Evolutionary conservation across 1,284 basidiomycete species (phyloP).

Genomic region (Cryptococcus sp.): DNA sequence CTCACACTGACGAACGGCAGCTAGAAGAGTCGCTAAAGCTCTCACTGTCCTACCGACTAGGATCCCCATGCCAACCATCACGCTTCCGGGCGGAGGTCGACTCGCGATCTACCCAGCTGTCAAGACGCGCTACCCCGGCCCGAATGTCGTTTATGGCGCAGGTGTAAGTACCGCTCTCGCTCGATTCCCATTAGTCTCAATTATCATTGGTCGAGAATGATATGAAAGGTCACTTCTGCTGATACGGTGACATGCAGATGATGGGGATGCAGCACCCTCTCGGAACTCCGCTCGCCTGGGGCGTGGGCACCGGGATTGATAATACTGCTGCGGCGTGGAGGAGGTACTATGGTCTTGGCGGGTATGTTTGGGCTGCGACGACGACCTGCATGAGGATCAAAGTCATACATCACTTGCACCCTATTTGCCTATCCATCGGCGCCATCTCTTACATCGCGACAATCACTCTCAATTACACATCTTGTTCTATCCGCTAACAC

Average conservation of each 20-base stretch:
- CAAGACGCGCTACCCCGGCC: slow-evolving; percentile 35
- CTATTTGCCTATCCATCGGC: not conserved
- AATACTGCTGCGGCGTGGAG: slow-evolving; percentile 44
- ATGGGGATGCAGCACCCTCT: slow-evolving; percentile 55
- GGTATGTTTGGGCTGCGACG: slow-evolving; percentile 17
- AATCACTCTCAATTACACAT: not conserved
- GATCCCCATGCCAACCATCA: slow-evolving; percentile 38
- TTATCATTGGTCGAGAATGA: not conserved
- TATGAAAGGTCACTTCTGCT: not conserved
- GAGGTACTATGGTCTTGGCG: slow-evolving; percentile 38
- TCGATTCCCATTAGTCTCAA: not conserved
- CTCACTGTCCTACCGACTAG: slow-evolving; percentile 12
- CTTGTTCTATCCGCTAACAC: not conserved
- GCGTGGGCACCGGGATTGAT: slow-evolving; percentile 38
- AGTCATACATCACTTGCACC: not conserved
- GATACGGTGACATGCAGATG: slow-evolving; percentile 28
- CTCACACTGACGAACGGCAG: not conserved
- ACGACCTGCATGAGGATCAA: no score
- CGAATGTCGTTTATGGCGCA: slow-evolving; percentile 35
- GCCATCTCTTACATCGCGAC: not conserved
- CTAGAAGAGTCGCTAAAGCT: not conserved
- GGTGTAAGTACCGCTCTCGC: slow-evolving; percentile 26
- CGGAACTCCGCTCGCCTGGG: slow-evolving; percentile 29
- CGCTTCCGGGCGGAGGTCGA: slow-evolving; percentile 40
- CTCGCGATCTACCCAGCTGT: slow-evolving; percentile 42